Percentiles rank a stretch among this genome's conserved stretches.
Conservation (phyloP, 768 basidiomycete species). For the Pulveroboletus sp. region DNA sequence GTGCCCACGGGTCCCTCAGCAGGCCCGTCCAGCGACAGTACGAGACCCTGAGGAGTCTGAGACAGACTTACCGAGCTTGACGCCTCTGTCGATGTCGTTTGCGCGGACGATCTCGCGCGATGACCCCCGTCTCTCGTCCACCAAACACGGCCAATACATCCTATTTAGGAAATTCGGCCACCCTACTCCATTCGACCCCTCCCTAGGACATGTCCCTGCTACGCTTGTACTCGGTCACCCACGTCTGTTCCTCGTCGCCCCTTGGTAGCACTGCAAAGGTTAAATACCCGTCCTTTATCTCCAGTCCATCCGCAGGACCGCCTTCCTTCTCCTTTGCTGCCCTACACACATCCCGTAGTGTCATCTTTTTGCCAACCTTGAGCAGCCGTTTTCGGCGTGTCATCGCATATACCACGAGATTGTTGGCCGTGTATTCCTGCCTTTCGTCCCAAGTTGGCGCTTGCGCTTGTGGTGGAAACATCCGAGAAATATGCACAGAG, state of each 20-base stretch:
- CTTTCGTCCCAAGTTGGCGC: conserved; percentile 73
- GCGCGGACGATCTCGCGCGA: conserved; percentile 11
- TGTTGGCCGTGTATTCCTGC: conserved; percentile 57
- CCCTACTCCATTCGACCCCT: neutral
- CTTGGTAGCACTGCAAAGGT: conserved; percentile 76
- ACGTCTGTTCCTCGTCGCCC: conserved; percentile 70
- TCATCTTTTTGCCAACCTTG: conserved; percentile 91
- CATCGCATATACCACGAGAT: conserved; percentile 78
- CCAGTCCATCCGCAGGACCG: conserved; percentile 69
- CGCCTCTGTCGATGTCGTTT: conserved; percentile 48
- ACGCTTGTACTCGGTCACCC: conserved; percentile 86
- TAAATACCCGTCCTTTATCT: conserved; percentile 77
- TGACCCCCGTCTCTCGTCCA: conserved; percentile 1
- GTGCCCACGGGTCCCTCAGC: conserved; percentile 15
- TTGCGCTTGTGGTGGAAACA: conserved; percentile 74
- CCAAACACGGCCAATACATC: conserved; percentile 31
- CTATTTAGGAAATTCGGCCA: conserved; percentile 14
- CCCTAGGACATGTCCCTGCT: conserved; percentile 31
- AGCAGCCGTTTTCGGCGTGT: conserved; percentile 72
- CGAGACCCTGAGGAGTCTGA: conserved; percentile 22
- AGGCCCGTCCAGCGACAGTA: conserved; percentile 14
- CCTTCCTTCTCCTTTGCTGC: conserved; percentile 58
- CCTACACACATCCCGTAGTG: conserved; percentile 68
- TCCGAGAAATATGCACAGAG: conserved; percentile 63
- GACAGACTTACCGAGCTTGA: conserved; percentile 64